Percentiles rank a stretch among this genome's conserved stretches.
phyloP scores from a whole-genome alignment of 441 rosid genomes.

The Breynia disticha region DNA sequence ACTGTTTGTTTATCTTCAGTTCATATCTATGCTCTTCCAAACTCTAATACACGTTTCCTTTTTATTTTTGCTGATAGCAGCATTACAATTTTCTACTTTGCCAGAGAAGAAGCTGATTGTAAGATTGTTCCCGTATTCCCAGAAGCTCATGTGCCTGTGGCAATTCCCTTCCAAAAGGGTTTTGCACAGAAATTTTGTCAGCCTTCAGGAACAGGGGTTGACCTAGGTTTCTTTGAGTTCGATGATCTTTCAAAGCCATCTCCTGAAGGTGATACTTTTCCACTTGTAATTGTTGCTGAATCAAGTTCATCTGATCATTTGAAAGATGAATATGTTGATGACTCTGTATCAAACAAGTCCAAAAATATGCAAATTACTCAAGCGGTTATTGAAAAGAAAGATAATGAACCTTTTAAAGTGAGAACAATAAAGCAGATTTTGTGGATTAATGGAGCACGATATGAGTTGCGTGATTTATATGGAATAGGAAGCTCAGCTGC shows the following conservation, averaged over 20 bases:
- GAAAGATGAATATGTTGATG: conserved; percentile 21
- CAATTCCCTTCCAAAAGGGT: conserved; percentile 67
- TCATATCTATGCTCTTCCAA: background rate
- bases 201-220: conserved; percentile 82
- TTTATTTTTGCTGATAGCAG: conserved; percentile 28
- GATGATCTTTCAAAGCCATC: conserved; percentile 77
- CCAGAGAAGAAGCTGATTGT: conserved; percentile 70
- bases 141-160: conserved; percentile 48
- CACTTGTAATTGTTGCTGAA: conserved; percentile 86
- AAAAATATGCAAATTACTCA: conserved; percentile 72
- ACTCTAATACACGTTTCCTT: conserved; percentile 2
- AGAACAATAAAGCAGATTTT: conserved; percentile 61
- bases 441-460: conserved; percentile 69
- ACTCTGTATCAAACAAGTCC: conserved; percentile 26
- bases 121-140: conserved; percentile 61
- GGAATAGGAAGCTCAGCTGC: conserved; percentile 50
- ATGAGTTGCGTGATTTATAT: conserved; percentile 67
- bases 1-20: background rate
- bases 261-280: conserved; percentile 63
- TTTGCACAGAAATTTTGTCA: conserved; percentile 59
- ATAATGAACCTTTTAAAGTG: conserved; percentile 35
- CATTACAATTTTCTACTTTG: conserved; percentile 75
- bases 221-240: conserved; percentile 71
- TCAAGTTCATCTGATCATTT: conserved; percentile 27
- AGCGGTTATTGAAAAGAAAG: conserved; percentile 53